Conservation (phyloP, 305 asterid species). For the Andrographis paniculata region DNA sequence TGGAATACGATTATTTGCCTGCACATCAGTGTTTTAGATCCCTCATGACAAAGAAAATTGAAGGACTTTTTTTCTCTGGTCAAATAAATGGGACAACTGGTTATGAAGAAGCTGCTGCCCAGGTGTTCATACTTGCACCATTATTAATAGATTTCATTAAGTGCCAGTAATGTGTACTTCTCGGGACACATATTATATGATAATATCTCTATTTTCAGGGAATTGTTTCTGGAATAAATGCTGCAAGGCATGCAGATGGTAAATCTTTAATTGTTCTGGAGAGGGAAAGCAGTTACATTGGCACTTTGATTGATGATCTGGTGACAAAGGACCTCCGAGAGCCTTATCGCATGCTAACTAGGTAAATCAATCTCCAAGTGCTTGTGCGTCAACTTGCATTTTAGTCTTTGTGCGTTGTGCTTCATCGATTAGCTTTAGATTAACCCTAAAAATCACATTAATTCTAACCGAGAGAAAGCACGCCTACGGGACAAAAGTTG, state of each 20-base stretch:
- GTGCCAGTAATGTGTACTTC: slow-evolving; percentile 12
- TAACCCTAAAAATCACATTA: no score
- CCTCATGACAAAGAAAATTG: slow-evolving; percentile 92
- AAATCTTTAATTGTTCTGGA: slow-evolving; percentile 83
- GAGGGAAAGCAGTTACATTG: slow-evolving; percentile 97
- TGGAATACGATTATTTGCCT: slow-evolving; percentile 96
- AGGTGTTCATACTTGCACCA: slow-evolving; percentile 38
- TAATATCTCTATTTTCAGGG: slow-evolving; percentile 36
- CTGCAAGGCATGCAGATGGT: slow-evolving; percentile 86
- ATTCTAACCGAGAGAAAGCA: no score
- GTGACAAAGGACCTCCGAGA: slow-evolving; percentile 99
- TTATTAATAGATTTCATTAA: neutral
- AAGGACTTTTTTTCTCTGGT: slow-evolving; percentile 98
- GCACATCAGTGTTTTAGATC: slow-evolving; percentile 95
- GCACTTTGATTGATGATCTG: slow-evolving; percentile 94
- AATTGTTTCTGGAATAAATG: slow-evolving; percentile 90
- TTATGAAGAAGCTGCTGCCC: slow-evolving; percentile 99
- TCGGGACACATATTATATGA: slow-evolving; percentile 19
- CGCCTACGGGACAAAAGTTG: no score
- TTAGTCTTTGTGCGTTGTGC: neutral
- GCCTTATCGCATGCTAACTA: slow-evolving; percentile 96
- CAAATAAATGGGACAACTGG: slow-evolving; percentile 99
- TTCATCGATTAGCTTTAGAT: no score
- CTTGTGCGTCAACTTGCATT: neutral
- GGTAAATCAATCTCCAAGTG: slow-evolving; percentile 34